Evolutionary conservation across 192 early-diverging fungal genomes (phyloP).

Genomic region (Coemansia erecta): DNA sequence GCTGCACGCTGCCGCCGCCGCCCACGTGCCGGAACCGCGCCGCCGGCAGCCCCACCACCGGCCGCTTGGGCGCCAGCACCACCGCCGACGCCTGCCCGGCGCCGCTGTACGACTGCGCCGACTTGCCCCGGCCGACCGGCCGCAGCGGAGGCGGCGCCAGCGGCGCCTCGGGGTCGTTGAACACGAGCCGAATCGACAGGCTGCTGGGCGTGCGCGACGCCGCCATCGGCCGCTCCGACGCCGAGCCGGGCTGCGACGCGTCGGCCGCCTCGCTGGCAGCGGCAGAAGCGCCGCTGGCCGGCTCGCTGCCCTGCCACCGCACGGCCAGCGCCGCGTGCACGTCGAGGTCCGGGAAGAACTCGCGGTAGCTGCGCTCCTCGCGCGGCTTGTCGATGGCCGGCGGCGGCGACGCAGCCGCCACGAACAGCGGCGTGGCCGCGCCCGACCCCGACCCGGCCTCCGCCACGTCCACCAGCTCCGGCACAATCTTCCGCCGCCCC

Average conservation of each 20-base stretch:
- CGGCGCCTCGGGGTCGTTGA: conserved; percentile 28
- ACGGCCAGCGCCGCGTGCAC: conserved; percentile 37
- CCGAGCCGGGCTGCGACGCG: neutral
- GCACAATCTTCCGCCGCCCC: conserved; percentile 16
- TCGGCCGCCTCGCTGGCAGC: neutral
- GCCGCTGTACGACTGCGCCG: conserved; percentile 25
- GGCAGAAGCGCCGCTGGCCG: neutral
- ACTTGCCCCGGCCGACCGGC: conserved; percentile 24
- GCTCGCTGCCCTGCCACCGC: neutral
- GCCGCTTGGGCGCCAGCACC: conserved; percentile 50
- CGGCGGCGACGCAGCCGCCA: conserved; percentile 8
- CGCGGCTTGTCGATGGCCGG: conserved; percentile 62
- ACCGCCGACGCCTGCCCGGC: conserved; percentile 46
- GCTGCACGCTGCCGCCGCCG: neutral
- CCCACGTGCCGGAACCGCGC: conserved; percentile 23
- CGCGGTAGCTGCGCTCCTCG: conserved; percentile 80
- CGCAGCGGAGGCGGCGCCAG: conserved; percentile 13
- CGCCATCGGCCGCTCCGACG: neutral
- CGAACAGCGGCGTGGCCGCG: conserved; percentile 8
- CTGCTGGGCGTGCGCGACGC: conserved; percentile 31
- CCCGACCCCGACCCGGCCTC: neutral
- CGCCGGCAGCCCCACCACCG: conserved; percentile 35
- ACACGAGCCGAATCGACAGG: conserved; percentile 31
- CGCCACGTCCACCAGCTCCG: conserved; percentile 14
- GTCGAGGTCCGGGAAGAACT: conserved; percentile 81